Evolutionary conservation across 2,329 filamentous ascomycete species (phyloP).

Genomic region (Aspergillus hortae): DNA sequence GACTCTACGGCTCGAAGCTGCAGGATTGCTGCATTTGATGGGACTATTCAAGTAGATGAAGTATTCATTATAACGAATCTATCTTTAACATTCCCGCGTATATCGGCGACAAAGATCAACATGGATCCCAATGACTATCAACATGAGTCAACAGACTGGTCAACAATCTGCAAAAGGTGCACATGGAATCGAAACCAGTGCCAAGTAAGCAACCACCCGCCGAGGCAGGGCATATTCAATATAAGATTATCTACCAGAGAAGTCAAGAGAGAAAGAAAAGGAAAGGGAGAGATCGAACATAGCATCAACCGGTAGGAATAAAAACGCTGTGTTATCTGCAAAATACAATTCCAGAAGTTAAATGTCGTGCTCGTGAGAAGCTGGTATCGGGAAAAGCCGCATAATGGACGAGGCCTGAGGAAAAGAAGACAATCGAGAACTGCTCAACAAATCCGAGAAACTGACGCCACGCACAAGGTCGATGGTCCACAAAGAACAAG

Average conservation of each 20-base stretch:
- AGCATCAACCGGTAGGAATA: slow-evolving; percentile 1
- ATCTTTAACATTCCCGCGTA: no score
- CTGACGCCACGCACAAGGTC: slow-evolving; percentile 26
- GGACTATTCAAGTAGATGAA: no score
- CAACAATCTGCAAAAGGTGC: no score
- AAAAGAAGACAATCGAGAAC: slow-evolving; percentile 3
- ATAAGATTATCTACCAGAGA: slow-evolving; percentile 2
- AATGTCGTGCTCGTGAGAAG: slow-evolving; percentile 25
- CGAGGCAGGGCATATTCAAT: no score
- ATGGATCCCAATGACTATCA: no score
- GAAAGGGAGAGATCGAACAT: neutral
- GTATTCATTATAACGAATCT: no score
- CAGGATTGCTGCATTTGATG: no score
- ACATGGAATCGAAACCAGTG: no score
- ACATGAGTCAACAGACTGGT: no score
- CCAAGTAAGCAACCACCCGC: no score
- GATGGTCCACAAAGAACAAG: slow-evolving; percentile 18
- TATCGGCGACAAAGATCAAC: no score
- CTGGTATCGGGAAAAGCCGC: slow-evolving; percentile 28
- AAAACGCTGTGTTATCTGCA: slow-evolving; percentile 21
- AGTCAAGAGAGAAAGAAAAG: neutral
- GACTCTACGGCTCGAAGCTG: no score
- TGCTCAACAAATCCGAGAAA: slow-evolving; percentile 18
- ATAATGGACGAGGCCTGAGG: slow-evolving; percentile 1
- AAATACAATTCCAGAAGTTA: slow-evolving; percentile 28